These are phyloP conservation scores for Phlebopus sp. DNA, from an alignment of 1,284 basidiomycete species.

Conservation along the genomic window DNA sequence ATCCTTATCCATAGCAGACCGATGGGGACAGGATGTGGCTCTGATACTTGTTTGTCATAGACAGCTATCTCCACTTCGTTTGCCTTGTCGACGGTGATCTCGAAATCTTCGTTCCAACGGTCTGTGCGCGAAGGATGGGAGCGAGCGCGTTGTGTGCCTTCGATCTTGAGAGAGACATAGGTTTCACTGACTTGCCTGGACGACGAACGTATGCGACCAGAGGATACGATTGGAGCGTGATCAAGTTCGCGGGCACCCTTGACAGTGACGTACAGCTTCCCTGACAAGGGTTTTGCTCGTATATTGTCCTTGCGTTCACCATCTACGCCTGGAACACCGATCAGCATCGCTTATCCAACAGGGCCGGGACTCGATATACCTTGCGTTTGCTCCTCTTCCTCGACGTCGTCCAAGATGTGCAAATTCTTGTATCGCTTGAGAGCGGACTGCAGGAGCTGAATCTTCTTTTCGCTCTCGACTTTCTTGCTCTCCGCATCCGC, in stretches of 20 bases:
- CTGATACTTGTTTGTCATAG: conserved; percentile 87
- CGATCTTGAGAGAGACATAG: conserved; percentile 91
- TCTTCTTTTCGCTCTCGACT: conserved; percentile 94
- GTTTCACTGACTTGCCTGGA: conserved; percentile 85
- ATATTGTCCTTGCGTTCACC: conserved; percentile 89
- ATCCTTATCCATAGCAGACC: conserved; percentile 96
- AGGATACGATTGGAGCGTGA: conserved; percentile 75
- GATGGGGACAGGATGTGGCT: conserved; percentile 82
- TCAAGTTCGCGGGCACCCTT: conserved; percentile 92
- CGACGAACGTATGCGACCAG: conserved; percentile 62
- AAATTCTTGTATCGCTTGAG: conserved; percentile 96
- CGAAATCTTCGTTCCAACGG: conserved; percentile 97
- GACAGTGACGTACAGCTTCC: conserved; percentile 87
- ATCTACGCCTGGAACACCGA: conserved; percentile 58
- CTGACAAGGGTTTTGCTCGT: conserved; percentile 90
- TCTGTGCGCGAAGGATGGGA: conserved; percentile 94
- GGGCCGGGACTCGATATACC: conserved; percentile 31
- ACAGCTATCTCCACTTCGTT: conserved; percentile 98
- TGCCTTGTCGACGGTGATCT: conserved; percentile 95
- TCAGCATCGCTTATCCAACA: conserved; percentile 5
- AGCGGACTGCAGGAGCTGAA: conserved; percentile 87
- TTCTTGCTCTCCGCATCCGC: conserved; percentile 92
- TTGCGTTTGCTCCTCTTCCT: conserved; percentile 65
- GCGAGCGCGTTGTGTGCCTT: conserved; percentile 90
- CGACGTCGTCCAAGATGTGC: conserved; percentile 88